Base-by-base conservation (phyloP, 2,329 filamentous ascomycete genomes). In the Mycosphaerella sp. region DNA sequence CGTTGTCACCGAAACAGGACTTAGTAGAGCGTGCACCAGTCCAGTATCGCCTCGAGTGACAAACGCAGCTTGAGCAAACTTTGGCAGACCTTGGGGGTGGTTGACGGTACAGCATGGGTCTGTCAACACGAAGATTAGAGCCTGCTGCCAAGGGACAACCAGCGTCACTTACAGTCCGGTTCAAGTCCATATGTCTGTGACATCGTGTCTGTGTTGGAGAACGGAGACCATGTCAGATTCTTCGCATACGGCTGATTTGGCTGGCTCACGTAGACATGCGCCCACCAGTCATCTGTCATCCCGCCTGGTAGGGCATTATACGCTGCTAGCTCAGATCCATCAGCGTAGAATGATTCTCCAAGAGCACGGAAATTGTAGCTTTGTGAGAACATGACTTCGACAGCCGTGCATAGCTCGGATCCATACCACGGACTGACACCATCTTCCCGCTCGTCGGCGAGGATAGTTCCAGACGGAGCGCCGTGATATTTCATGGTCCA, bases 61-160 rank as follows among this genome's bases (percentile, higher is more conserved):
- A 64, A 71, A 80, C 49, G 72, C 72, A 49, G 72, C 68, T 10
- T 75, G 70, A 0, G 77, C 61, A 48, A 77, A 80, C 56, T 81
- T 81, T 0, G 79, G 77, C 52, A 76, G 78, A 6, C 75, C 79
- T 58, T 80, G 77, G 1, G 72, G 74, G 56, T 80, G 76, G 52
- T 81, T 81, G 52, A 81, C 79, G 0, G 78, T 79, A 57, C 79
- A 81, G 64, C 78, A 81, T 1, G 75, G 74, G 43, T 72, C 44
- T 47, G 10, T 40, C 13, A 8, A 13, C n/a, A 47, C 17, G 5
- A n/a, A n/a, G n/a, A 14, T 47, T 25, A 47, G 44, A 13, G 12
- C 6, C 36, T 10, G 1, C 13, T 25, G 4, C 13, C 17, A 2
- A 25, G 21, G 16, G 12, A 30, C 2, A 32, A 13, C 14, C 13